Base-by-base conservation (phyloP, 306 rosid species). In the Myrica gale region DNA sequence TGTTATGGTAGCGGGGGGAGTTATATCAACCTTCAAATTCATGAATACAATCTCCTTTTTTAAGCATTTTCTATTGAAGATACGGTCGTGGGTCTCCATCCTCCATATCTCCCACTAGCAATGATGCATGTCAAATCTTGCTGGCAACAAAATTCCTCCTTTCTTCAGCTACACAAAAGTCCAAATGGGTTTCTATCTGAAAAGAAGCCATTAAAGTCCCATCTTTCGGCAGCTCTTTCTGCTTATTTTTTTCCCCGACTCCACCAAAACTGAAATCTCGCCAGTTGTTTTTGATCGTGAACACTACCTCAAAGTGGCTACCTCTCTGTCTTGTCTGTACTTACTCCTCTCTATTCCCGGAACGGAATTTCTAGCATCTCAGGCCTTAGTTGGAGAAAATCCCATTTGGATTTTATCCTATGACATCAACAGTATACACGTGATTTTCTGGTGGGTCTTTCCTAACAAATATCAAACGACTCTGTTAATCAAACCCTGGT, bases 81-180 rank as follows among this genome's bases (percentile, higher is more conserved):
- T 73, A 51, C 58, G 87, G 81, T 76, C 63, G 72, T 74, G 88
- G 77, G 85, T 82, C 77, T 74, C 81, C 77, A 79, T 84, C 80
- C 67, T 76, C 73, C 83, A 77, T 54, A 86, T 78, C 87, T 60
- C 47, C 87, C 86, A 83, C 89, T 86, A 68, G 80, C 78, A 77
- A 81, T 85, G 73, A 82, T 86, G 90, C 89, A 74, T 83, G 84
- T 78, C 89, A 86, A 45, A 86, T 87, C 86, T 84, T 75, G 11
- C 45, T 17, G 80, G 39, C 74, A 68, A 73, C 54, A 60, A 82
- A 82, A 79, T 84, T 84, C 75, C 74, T 61, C 53, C 58, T 72
- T 88, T 86, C 97, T 90, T 87, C 50, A 74, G 72, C 81, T 73
- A 65, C 51, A 85, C 88, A 80, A 88, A 85, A 88, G 85, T 85